Conservation (phyloP, 108 stramenopile genomes). For the Cyclotella atomus region DNA sequence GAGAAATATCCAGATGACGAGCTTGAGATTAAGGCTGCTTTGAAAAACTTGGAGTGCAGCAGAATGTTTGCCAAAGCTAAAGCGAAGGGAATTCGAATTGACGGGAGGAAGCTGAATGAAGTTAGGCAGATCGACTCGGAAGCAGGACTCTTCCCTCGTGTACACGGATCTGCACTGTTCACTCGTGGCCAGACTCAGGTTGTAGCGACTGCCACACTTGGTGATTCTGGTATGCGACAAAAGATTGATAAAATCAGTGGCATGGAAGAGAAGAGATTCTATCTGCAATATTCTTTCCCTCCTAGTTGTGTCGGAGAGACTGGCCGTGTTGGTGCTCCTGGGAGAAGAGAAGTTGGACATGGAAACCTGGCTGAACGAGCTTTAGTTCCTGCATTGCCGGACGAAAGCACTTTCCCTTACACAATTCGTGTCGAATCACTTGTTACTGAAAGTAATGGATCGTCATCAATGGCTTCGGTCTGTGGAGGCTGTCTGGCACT, state of each 20-base stretch:
- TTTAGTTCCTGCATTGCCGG: slow-evolving; percentile 65
- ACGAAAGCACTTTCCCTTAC: slow-evolving; percentile 79
- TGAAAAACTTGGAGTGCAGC: slow-evolving; percentile 71
- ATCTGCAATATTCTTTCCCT: slow-evolving; percentile 95
- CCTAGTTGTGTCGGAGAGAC: slow-evolving; percentile 95
- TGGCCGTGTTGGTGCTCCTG: slow-evolving; percentile 86
- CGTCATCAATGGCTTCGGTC: slow-evolving; percentile 87
- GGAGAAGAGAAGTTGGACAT: slow-evolving; percentile 89
- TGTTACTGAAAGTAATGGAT: slow-evolving; percentile 87
- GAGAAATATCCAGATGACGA: slow-evolving; percentile 59
- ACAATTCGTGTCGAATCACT: slow-evolving; percentile 84
- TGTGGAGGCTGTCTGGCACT: slow-evolving; percentile 92
- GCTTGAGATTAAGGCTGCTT: slow-evolving; percentile 53
- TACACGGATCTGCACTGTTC: slow-evolving; percentile 94
- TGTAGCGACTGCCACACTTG: slow-evolving; percentile 91
- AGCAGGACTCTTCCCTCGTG: slow-evolving; percentile 53
- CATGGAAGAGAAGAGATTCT: slow-evolving; percentile 83
- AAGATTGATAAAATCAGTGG: slow-evolving; percentile 91
- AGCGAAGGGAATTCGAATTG: slow-evolving; percentile 61
- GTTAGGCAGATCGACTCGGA: slow-evolving; percentile 55
- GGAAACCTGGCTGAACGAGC: slow-evolving; percentile 89
- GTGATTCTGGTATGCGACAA: slow-evolving; percentile 87
- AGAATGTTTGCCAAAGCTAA: slow-evolving; percentile 66
- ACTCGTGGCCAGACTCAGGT: slow-evolving; percentile 95
- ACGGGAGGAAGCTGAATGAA: slow-evolving; percentile 68